phyloP scores from a whole-genome alignment of 2,329 filamentous ascomycete genomes.

The Mycosphaerelloides madeirae region DNA sequence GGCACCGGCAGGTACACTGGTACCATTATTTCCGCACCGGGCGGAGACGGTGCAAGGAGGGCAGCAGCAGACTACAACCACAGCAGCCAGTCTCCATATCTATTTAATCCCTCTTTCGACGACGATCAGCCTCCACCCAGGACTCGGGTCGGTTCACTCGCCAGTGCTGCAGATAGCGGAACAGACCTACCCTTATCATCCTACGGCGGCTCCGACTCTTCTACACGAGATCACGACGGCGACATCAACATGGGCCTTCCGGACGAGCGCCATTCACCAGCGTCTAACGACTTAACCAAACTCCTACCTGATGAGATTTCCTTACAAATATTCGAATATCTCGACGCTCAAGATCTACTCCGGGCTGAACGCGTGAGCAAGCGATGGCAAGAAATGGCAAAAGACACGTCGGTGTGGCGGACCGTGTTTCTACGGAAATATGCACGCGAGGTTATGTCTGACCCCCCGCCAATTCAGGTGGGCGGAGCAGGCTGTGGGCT shows the following conservation, averaged over 20 bases:
- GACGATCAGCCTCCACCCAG: slow-evolving; percentile 23
- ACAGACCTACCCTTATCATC: slow-evolving; percentile 28
- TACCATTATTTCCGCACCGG: slow-evolving; percentile 17
- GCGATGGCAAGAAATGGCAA: slow-evolving; percentile 53
- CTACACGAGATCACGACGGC: slow-evolving; percentile 27
- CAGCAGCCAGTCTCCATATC: not conserved
- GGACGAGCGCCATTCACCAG: slow-evolving; percentile 3
- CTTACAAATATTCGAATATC: slow-evolving; percentile 54
- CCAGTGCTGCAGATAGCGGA: slow-evolving; percentile 35
- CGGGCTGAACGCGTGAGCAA: slow-evolving; percentile 53
- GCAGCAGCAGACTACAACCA: slow-evolving; percentile 27
- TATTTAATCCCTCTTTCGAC: too few species aligned
- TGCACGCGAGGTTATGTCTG: slow-evolving; percentile 41
- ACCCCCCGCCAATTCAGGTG: slow-evolving; percentile 43
- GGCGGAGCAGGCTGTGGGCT: slow-evolving; percentile 51
- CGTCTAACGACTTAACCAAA: slow-evolving; percentile 33
- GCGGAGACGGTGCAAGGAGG: slow-evolving; percentile 30
- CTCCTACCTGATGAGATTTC: slow-evolving; percentile 56
- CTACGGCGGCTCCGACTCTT: slow-evolving; percentile 22
- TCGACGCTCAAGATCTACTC: slow-evolving; percentile 55
- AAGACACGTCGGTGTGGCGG: slow-evolving; percentile 58
- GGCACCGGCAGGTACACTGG: slow-evolving; percentile 8
- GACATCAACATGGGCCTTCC: slow-evolving; percentile 25
- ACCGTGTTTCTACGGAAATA: slow-evolving; percentile 56
- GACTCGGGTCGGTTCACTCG: slow-evolving; percentile 26